Conservation (phyloP, 1,284 basidiomycete genomes). For the Pterulicium gracile region DNA sequence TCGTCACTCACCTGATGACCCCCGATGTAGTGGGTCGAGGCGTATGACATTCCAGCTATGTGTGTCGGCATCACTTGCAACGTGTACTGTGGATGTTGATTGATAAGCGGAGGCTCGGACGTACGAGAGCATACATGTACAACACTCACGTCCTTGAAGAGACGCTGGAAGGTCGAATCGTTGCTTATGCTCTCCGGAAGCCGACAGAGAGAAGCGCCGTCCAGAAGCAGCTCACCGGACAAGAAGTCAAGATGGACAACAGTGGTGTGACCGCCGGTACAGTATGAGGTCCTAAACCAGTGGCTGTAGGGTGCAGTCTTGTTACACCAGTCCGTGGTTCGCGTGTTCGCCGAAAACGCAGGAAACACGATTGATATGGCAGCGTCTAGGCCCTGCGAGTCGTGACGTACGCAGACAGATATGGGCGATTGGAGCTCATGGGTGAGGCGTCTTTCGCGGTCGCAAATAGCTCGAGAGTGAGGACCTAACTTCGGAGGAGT, state of each 20-base stretch:
- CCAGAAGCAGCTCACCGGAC: constrained; percentile 3
- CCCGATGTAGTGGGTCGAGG: neutral
- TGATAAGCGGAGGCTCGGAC: neutral
- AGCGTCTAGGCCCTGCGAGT: neutral
- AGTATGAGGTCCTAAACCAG: constrained; percentile 25
- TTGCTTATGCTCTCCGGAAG: constrained; percentile 5
- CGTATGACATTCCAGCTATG: too few relatives aligned
- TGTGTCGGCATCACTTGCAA: neutral
- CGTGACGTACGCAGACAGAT: neutral
- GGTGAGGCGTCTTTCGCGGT: constrained; percentile 13
- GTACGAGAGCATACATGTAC: neutral
- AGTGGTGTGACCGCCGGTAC: constrained; percentile 2
- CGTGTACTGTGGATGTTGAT: neutral
- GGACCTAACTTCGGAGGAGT: constrained; percentile 15
- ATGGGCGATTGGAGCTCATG: neutral
- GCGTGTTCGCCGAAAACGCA: neutral
- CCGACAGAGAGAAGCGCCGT: constrained; percentile 5
- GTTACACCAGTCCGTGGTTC: constrained; percentile 20
- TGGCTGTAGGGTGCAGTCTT: constrained; percentile 18
- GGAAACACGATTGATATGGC: neutral
- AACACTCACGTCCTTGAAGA: constrained; percentile 15
- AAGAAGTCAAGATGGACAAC: constrained; percentile 6
- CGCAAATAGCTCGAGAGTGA: constrained; percentile 14
- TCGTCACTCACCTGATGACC: neutral
- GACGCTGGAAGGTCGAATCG: constrained; percentile 2